Conservation (phyloP, 139 green algal genomes). For the Haematococcus sp. region DNA sequence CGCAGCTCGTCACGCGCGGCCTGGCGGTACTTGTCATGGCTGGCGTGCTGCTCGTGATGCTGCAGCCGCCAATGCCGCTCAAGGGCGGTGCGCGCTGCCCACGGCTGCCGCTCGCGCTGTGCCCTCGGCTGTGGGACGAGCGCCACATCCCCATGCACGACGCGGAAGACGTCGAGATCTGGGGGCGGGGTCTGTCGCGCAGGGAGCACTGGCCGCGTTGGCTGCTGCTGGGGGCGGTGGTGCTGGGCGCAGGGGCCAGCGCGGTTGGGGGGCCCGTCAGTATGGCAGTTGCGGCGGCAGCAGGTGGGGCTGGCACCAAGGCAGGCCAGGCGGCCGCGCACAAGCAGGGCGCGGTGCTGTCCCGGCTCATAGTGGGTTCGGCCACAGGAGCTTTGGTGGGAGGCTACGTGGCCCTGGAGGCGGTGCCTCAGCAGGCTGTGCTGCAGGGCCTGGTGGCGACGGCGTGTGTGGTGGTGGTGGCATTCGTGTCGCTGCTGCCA, state of each 20-base stretch:
- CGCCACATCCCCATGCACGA: slow-evolving; percentile 80
- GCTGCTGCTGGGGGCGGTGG: slow-evolving; percentile 17
- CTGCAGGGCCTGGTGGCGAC: slow-evolving; percentile 70
- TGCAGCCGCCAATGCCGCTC: slow-evolving; percentile 82
- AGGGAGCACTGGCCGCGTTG: slow-evolving; percentile 70
- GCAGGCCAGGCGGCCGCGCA: too few species aligned
- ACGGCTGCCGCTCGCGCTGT: slow-evolving; percentile 75
- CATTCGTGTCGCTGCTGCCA: slow-evolving; percentile 76
- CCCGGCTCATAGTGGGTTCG: too few species aligned
- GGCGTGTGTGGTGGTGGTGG: slow-evolving; percentile 50
- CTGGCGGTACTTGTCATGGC: slow-evolving; percentile 26
- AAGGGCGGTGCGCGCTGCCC: slow-evolving; percentile 74
- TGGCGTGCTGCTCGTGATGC: slow-evolving; percentile 51
- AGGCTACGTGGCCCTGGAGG: slow-evolving; percentile 84
- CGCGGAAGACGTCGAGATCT: slow-evolving; percentile 82
- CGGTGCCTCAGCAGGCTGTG: slow-evolving; percentile 68
- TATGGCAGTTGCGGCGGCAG: background rate
- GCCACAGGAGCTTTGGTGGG: slow-evolving; percentile 56
- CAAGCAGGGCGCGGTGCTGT: too few species aligned
- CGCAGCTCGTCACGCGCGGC: slow-evolving; percentile 18
- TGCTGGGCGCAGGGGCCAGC: slow-evolving; percentile 7
- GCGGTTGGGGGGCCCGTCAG: background rate
- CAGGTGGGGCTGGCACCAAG: too few species aligned
- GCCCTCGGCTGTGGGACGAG: slow-evolving; percentile 87
- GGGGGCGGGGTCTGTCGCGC: slow-evolving; percentile 39